A percentile compares a stretch with the other conserved stretches of the same genome.
These are phyloP conservation scores for Xanthoconium purpureum DNA, from an alignment of 768 basidiomycete species.

Conservation along the genomic window DNA sequence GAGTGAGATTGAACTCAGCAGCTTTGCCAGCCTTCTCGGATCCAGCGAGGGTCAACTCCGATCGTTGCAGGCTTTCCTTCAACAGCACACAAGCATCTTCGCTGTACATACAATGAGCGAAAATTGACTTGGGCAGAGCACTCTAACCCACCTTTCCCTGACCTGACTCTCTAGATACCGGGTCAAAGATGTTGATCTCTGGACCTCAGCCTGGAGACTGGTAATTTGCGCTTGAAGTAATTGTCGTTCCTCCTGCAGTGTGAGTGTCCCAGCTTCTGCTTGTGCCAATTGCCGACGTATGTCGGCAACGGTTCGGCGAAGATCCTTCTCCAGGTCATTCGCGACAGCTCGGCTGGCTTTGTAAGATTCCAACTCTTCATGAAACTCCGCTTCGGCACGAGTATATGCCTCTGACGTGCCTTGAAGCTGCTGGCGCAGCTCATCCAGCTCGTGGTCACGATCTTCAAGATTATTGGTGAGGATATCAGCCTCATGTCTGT, in stretches of 20 bases:
- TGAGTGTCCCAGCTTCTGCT: constrained; percentile 34
- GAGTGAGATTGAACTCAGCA: constrained; percentile 62
- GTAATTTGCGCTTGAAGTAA: constrained; percentile 55
- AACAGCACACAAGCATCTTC: constrained; percentile 41
- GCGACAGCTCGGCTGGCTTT: constrained; percentile 29
- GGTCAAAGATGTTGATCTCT: constrained; percentile 57
- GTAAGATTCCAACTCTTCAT: constrained; percentile 25
- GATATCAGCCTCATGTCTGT: constrained; percentile 30
- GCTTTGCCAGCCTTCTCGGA: constrained; percentile 58
- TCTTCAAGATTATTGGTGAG: constrained; percentile 40
- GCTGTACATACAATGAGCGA: constrained; percentile 34
- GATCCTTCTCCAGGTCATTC: constrained; percentile 33
- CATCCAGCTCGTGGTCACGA: constrained; percentile 32
- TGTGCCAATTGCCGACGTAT: constrained; percentile 43
- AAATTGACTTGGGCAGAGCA: neutral
- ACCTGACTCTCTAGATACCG: constrained; percentile 63
- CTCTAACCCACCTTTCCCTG: constrained; percentile 52
- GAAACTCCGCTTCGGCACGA: constrained; percentile 30
- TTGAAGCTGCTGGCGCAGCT: constrained; percentile 38
- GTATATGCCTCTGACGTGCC: constrained; percentile 35
- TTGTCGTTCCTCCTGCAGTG: constrained; percentile 49
- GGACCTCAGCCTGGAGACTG: constrained; percentile 59
- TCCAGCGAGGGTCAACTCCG: constrained; percentile 44
- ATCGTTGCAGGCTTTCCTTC: constrained; percentile 40
- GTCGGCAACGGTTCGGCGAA: constrained; percentile 36